A percentile compares a stretch with the other conserved stretches of the same genome.
Evolutionary conservation across 192 early-diverging fungal genomes (phyloP).

Genomic region (Coemansia sp.): DNA sequence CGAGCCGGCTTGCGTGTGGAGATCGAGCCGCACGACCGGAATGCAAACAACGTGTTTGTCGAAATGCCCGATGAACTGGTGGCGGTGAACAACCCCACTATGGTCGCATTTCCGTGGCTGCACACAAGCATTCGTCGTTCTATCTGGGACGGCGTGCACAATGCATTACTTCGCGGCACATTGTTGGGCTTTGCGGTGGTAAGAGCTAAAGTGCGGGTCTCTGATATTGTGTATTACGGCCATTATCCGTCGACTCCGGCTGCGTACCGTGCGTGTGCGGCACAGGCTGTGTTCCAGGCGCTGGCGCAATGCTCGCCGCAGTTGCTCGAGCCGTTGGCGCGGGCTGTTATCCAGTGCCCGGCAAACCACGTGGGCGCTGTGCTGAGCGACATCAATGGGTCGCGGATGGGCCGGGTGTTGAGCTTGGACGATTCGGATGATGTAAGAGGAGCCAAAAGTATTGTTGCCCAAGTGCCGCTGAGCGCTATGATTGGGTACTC

Average conservation of each 20-base stretch:
- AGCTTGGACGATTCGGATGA: constrained; percentile 51
- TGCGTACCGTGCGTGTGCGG: constrained; percentile 62
- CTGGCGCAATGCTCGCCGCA: constrained; percentile 31
- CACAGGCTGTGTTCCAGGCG: constrained; percentile 61
- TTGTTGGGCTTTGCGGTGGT: constrained; percentile 76
- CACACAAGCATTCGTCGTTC: constrained; percentile 48
- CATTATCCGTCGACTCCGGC: constrained; percentile 55
- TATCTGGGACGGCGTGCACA: constrained; percentile 63
- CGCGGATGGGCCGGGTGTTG: constrained; percentile 67
- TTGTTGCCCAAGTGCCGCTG: constrained; percentile 67
- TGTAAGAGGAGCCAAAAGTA: constrained; percentile 14
- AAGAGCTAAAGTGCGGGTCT: constrained; percentile 55
- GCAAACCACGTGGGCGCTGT: constrained; percentile 73
- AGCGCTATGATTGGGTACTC: constrained; percentile 84
- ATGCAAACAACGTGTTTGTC: constrained; percentile 21
- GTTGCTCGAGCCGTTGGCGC: constrained; percentile 85
- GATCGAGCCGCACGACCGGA: constrained; percentile 49
- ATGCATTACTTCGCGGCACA: constrained; percentile 70
- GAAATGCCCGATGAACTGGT: constrained; percentile 9
- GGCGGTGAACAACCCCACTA: neutral
- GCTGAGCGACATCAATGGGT: constrained; percentile 77
- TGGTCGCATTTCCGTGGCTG: neutral
- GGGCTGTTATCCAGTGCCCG: constrained; percentile 65
- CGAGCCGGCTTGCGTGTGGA: constrained; percentile 58
- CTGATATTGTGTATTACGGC: constrained; percentile 57